A percentile compares a stretch with the other conserved stretches of the same genome.
phyloP scores from a whole-genome alignment of 768 basidiomycete genomes.

The Tulasnella sp. region DNA sequence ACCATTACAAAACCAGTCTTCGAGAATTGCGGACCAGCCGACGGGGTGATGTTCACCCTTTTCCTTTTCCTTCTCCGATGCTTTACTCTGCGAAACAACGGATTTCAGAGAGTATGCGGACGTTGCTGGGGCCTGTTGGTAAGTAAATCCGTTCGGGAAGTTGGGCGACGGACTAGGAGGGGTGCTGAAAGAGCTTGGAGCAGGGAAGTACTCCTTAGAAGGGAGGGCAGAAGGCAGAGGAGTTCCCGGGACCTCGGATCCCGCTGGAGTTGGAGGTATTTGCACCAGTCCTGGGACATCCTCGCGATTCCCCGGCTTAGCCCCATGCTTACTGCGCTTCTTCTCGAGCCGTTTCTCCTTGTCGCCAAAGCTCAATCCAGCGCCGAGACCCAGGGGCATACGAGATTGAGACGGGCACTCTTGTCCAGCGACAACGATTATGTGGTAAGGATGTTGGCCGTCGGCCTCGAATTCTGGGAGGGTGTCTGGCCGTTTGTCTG shows the following conservation, averaged over 20 bases:
- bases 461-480: slow-evolving; percentile 28
- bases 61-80: neutral
- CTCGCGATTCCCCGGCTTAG: slow-evolving; percentile 4
- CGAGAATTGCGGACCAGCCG: slow-evolving; percentile 29
- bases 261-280: neutral
- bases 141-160: neutral
- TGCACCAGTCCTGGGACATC: neutral
- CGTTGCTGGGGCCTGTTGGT: slow-evolving; percentile 16
- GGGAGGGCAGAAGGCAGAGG: neutral
- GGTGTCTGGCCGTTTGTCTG: neutral
- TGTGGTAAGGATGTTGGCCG: slow-evolving; percentile 31
- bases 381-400: slow-evolving; percentile 27
- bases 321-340: slow-evolving; percentile 24
- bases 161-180: neutral
- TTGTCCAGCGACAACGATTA: slow-evolving; percentile 31
- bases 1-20: slow-evolving; percentile 45
- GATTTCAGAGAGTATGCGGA: slow-evolving; percentile 25
- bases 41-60: slow-evolving; percentile 37
- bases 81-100: slow-evolving; percentile 9
- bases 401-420: slow-evolving; percentile 31
- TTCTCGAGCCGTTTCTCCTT: slow-evolving; percentile 28
- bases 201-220: slow-evolving; percentile 11
- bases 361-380: slow-evolving; percentile 26
- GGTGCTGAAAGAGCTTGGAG: slow-evolving; percentile 12
- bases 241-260: neutral